Base-by-base conservation (phyloP, 164 flowering plant species). In the Berberis thunbergii region DNA sequence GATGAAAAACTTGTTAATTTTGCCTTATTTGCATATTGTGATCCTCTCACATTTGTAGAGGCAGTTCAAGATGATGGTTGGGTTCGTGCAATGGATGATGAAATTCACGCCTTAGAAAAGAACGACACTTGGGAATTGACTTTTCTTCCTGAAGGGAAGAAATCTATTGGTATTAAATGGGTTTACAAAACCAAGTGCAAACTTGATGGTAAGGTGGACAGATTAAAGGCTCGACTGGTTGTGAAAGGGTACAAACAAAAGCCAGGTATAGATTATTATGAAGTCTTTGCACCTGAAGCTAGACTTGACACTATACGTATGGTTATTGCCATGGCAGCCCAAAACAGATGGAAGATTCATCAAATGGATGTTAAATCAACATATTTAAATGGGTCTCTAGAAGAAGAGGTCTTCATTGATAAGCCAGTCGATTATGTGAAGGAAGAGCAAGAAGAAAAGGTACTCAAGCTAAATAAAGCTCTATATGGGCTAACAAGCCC, bases 231-330 rank as follows among this genome's bases (percentile, higher is more conserved):
- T 6, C 43, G 50, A 53, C 26, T 53, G 10, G 49, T 63, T 2
- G 66, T 5, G n/a, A 52, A 63, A 41, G 66, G 57, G 4, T 63
- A 54, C 58, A 63, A 53, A 3, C 41, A 54, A 54, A 13, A 9
- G 1, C 57, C 42, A 3, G 41, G 41, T 4, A n/a, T 54, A 13
- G 57, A 54, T 54, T 54, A 54, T 54, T 4, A 54, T n/a, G 57
- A 54, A 8, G 41, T 54, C 1, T 54, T 54, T 26, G 39, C 57
- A 1, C 41, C 41, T 38, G 41, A 26, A 13, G 57, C 41, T 54
- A 1, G 42, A 3, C 5, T 54, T 3, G 57, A 38, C 4, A 54
- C 57, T 26, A 13, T 54, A 4, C 2, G 57, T 0, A 4, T 54
- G 38, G 2, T 54, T 7, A 26, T 54, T 54, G 4, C 57, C 7